phyloP scores from a whole-genome alignment of 2,329 filamentous ascomycete genomes.

The Trichoderma asperellum region DNA sequence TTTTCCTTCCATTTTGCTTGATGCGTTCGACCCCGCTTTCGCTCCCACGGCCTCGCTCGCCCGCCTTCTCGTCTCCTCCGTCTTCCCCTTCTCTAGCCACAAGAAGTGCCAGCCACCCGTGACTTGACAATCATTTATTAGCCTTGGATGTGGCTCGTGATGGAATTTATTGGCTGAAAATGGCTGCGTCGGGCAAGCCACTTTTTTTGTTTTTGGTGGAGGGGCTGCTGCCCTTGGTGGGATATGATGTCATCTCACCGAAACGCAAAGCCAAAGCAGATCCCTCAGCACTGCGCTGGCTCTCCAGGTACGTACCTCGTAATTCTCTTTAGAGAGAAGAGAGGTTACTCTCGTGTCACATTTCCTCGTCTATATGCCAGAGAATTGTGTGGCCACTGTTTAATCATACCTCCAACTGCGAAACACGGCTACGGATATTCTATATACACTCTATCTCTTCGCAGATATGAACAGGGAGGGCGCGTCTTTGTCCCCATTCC shows the following conservation, averaged over 20 bases:
- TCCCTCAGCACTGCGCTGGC: background rate
- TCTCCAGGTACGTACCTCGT: background rate
- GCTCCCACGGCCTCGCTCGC: slow-evolving; percentile 6
- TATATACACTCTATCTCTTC: background rate
- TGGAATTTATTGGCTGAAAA: background rate
- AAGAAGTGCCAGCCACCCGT: slow-evolving; percentile 18
- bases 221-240: background rate
- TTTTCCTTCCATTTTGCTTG: background rate
- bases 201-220: background rate
- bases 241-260: slow-evolving; percentile 9
- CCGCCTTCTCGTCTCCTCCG: background rate
- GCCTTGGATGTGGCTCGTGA: slow-evolving; percentile 23
- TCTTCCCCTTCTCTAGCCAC: background rate
- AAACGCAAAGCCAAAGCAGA: background rate
- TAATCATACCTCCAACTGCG: background rate
- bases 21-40: slow-evolving; percentile 7
- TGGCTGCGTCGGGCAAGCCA: slow-evolving; percentile 1
- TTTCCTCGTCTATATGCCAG: background rate
- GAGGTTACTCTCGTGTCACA: background rate
- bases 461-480: background rate
- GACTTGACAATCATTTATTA: background rate
- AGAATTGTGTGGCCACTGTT: background rate
- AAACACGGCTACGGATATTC: background rate
- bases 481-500: background rate
- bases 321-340: background rate